A percentile compares a stretch with the other conserved stretches of the same genome.
Conservation (phyloP, 2,329 filamentous ascomycete genomes). For the Magnaporthales sp. region DNA sequence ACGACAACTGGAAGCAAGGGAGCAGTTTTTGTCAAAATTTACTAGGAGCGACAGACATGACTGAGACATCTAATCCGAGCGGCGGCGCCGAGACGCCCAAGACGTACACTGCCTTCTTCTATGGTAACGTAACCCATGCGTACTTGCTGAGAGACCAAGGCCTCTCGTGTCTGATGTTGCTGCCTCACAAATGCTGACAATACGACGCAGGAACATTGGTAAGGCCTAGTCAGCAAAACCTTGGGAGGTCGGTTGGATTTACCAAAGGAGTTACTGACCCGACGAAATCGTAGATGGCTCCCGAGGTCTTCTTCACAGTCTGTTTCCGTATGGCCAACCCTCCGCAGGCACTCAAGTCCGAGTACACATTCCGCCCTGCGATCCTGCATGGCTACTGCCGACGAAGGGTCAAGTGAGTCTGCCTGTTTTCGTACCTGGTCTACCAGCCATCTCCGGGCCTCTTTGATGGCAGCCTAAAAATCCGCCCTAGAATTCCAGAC, state of each 20-base stretch:
- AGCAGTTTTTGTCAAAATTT: not conserved
- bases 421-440: not conserved
- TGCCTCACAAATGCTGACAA: constrained; percentile 14
- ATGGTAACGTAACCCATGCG: constrained; percentile 31
- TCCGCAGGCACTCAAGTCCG: constrained; percentile 37
- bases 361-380: constrained; percentile 62
- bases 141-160: not conserved
- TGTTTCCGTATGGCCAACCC: constrained; percentile 54
- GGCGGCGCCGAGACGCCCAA: not conserved
- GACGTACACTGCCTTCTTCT: constrained; percentile 42
- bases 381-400: constrained; percentile 68
- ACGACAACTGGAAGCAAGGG: not conserved
- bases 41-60: not conserved
- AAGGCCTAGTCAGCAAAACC: constrained; percentile 8
- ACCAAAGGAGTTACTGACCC: not conserved
- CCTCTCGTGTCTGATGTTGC: not conserved
- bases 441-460: not conserved
- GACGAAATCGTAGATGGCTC: constrained; percentile 55
- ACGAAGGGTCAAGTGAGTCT: constrained; percentile 45
- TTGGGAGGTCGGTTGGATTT: not conserved
- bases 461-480: not conserved
- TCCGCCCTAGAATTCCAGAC: not conserved
- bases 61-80: not conserved
- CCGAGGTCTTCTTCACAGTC: constrained; percentile 76
- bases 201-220: constrained; percentile 28